Base-by-base conservation (phyloP, 2,329 filamentous ascomycete genomes). In the Phialophora macrospora region DNA sequence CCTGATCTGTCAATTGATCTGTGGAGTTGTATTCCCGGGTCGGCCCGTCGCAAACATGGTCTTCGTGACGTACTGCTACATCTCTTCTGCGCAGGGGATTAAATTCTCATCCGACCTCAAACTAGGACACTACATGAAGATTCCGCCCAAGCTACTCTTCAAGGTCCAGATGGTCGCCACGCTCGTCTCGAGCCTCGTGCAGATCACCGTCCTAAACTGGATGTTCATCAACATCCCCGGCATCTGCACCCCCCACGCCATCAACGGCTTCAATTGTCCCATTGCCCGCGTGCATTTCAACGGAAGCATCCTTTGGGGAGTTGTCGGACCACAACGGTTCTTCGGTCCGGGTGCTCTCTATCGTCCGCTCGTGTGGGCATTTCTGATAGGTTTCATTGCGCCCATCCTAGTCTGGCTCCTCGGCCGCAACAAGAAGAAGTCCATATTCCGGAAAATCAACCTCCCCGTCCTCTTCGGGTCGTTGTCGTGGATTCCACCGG, bases 11-110 rank as follows among this genome's bases (percentile, higher is more conserved):
- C 92, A 95, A 77, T 84, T 96, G 64, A 88, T 95, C 69, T 94
- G 91, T 69, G 92, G 92, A 61, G 88, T 86, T 58, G 83, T 92
- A 17, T 96, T 96, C 75, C 92, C 92, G 0, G 92, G 92, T 30
- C 88, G 90, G 0, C 92, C 92, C 0, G 91, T 96, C 11, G 92
- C 92, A 58, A 95, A 96, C 77, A 96, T 96, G 92, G 91, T 96
- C 41, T 96, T 96, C 73, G 91, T 94, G 55, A 95, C 91, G 0
- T 96, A 95, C 75, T 92, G 91, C 68, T 96, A 95, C 77, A 95
- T 95, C 74, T 93, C 90, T 4, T 93, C 90, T 0, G 90, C 91
- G 0, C 92, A 96, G 79, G 92, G 92, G 30, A 90, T 96, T 76
- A 95, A 96, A 75, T 96, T 96, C 75, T 90, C 91, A 1, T 89